phyloP scores from a whole-genome alignment of 176 grass and related monocot species.

The Oryza rufipogon region DNA sequence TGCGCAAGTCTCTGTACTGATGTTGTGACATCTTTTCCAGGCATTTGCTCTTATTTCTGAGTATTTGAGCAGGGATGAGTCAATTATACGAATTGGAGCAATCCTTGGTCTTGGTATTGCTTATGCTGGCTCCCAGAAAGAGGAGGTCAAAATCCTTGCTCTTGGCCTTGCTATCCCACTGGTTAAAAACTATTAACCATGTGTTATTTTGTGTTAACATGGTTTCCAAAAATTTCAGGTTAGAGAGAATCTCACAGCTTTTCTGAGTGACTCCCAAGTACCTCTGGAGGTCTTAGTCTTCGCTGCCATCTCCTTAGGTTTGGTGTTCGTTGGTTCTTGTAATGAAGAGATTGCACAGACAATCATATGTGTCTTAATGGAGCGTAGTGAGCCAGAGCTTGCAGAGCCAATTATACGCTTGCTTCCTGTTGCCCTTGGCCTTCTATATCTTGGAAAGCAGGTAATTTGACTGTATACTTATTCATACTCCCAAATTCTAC shows the following conservation, averaged over 20 bases:
- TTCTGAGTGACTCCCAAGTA: constrained; percentile 78
- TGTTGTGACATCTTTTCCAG: constrained; percentile 33
- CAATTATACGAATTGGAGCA: constrained; percentile 63
- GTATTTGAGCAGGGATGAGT: constrained; percentile 66
- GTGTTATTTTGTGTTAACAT: constrained; percentile 31
- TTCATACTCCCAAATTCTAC: not conserved
- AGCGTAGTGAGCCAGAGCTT: constrained; percentile 80
- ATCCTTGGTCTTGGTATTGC: constrained; percentile 82
- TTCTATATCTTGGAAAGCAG: constrained; percentile 98
- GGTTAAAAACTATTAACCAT: not conserved
- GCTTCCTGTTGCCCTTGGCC: constrained; percentile 90
- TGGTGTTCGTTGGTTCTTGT: constrained; percentile 95
- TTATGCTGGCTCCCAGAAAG: constrained; percentile 79
- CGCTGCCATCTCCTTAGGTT: constrained; percentile 79
- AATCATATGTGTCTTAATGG: constrained; percentile 93
- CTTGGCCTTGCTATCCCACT: not conserved
- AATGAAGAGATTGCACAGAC: constrained; percentile 96
- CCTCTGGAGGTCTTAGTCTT: constrained; percentile 92
- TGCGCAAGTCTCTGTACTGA: not conserved
- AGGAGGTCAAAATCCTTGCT: constrained; percentile 44
- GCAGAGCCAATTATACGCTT: constrained; percentile 79
- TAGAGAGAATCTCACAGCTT: constrained; percentile 59
- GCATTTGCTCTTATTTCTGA: constrained; percentile 68
- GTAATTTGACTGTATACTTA: constrained; percentile 43
- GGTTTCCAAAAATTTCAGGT: constrained; percentile 56